Conservation (phyloP, 2,329 filamentous ascomycete species). For the Gaeumannomyces tritici region DNA sequence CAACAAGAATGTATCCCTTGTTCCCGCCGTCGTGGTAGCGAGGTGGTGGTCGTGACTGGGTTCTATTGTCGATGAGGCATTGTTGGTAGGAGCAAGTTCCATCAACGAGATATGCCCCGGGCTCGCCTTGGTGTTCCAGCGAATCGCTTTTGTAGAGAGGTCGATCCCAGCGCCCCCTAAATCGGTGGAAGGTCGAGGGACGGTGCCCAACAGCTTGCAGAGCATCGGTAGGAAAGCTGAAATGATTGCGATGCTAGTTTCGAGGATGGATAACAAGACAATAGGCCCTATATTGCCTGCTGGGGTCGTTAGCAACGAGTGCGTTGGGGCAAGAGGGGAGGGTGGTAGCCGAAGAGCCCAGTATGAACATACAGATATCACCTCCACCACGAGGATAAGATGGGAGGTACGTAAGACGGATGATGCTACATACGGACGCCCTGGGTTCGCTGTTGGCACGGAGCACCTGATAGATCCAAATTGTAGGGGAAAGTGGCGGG, state of each 20-base stretch:
- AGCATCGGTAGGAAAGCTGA: slow-evolving; percentile 16
- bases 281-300: slow-evolving; percentile 23
- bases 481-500: not conserved
- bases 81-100: not conserved
- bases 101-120: no score
- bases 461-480: not conserved
- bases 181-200: not conserved
- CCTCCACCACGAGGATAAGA: slow-evolving; percentile 12
- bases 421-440: not conserved
- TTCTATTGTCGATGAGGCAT: not conserved
- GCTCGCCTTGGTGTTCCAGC: not conserved
- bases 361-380: slow-evolving; percentile 29
- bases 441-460: not conserved
- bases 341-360: no score
- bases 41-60: not conserved
- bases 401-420: not conserved
- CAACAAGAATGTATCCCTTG: no score
- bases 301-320: not conserved
- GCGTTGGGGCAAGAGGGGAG: not conserved
- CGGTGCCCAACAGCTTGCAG: not conserved
- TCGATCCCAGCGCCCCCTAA: not conserved
- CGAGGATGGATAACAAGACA: slow-evolving; percentile 33
- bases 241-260: slow-evolving; percentile 26
- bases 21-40: not conserved
- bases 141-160: not conserved